A percentile compares a stretch with the other conserved stretches of the same genome.
phyloP scores from a whole-genome alignment of 495 filamentous ascomycete genomes.

The Hypoxylon trugodes region DNA sequence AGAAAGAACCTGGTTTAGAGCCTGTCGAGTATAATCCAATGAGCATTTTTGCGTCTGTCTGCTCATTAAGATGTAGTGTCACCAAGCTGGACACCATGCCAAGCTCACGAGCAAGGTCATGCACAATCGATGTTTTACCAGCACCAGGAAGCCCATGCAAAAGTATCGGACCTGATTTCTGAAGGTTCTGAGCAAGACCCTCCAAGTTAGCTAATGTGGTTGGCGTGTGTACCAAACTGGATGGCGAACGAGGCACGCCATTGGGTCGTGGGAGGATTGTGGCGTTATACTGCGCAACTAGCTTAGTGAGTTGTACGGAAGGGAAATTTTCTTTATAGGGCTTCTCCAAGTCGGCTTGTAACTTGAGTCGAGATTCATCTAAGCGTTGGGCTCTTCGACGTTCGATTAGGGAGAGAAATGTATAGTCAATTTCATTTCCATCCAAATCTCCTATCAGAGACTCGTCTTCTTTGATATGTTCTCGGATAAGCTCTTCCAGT shows the following conservation, averaged over 20 bases:
- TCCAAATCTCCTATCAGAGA: constrained; percentile 76
- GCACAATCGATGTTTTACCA: constrained; percentile 88
- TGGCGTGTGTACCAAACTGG: constrained; percentile 72
- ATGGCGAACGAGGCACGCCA: constrained; percentile 56
- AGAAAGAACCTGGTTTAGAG: constrained; percentile 84
- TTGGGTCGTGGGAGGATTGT: constrained; percentile 73
- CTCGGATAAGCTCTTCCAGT: constrained; percentile 71
- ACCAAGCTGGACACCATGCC: constrained; percentile 79
- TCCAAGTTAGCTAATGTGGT: constrained; percentile 76
- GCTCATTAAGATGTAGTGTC: constrained; percentile 94
- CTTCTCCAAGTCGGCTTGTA: constrained; percentile 26
- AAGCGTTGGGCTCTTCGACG: constrained; percentile 60
- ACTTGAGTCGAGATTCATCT: constrained; percentile 45
- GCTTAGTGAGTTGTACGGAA: constrained; percentile 49
- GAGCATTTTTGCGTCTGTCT: constrained; percentile 94
- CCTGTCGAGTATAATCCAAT: constrained; percentile 91
- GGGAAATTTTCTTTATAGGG: constrained; percentile 33
- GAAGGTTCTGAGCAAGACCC: constrained; percentile 70
- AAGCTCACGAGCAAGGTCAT: constrained; percentile 79
- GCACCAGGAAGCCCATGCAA: constrained; percentile 85
- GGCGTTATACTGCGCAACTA: constrained; percentile 60
- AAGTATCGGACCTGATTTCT: constrained; percentile 72
- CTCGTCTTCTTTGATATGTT: constrained; percentile 66
- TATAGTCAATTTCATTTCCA: constrained; percentile 79
- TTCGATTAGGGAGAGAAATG: constrained; percentile 84